Base-by-base conservation (phyloP, 345 rosid species). In the Euphorbia peplus region DNA sequence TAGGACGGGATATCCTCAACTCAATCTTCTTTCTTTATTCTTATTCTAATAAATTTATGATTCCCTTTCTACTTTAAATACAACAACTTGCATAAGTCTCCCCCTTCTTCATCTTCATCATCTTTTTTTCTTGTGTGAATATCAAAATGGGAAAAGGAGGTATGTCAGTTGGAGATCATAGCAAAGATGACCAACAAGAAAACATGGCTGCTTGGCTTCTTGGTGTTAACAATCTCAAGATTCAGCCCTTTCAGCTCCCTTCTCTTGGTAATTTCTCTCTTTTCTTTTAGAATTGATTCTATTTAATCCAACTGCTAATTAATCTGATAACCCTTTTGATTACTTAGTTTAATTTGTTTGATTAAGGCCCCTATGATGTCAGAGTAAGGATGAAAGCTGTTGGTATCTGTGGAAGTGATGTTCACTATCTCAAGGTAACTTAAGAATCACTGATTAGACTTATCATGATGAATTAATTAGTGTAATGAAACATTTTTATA, bases 121-220 rank as follows among this genome's bases (percentile, higher is more conserved):
- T 16, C 60, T 30, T 2, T 30, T 10, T 54, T 68, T 15, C 52
- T n/a, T 18, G 19, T 18, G 21, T 4, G 29, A n/a, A 3, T 24
- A 29, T 18, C 8, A 67, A 29, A 41, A 37, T 18, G 65, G 25
- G 60, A 46, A 63, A 50, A 21, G 60, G 68, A 53, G 60, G 67
- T 63, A 73, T 77, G 81, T 78, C 69, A 29, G 13, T 37, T 26
- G 69, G 41, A 1, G 71, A 16, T 63, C 18, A 39, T 39, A 39
- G 19, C 19, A 63, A 60, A 41, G 73, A 72, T 22, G 71, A 42
- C 24, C 83, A 74, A 18, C 80, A 76, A 41, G 76, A 75, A 68
- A 85, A 87, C 72, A 71, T 72, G 84, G 92, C 88, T 30, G 88
- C 90, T 54, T 87, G 90, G 88, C 85, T 87, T 21, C 78, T 85